Conservation (phyloP, 179 eudicot species). For the Beta lomatogona region DNA sequence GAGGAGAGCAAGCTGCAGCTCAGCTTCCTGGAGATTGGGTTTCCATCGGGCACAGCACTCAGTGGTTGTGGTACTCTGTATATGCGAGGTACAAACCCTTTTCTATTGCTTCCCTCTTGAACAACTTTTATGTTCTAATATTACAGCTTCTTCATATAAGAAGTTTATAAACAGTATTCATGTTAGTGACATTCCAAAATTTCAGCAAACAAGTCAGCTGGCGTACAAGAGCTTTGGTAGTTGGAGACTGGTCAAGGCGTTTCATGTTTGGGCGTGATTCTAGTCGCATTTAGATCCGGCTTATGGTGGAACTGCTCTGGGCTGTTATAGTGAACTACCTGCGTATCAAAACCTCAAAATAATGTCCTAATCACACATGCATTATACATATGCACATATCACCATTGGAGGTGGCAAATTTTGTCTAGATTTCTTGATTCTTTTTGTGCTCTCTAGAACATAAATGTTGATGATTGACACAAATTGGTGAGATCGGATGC, state of each 20-base stretch:
- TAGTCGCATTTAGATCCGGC: slow-evolving; percentile 53
- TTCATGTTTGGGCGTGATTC: slow-evolving; percentile 89
- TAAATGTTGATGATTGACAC: background rate
- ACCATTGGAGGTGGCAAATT: slow-evolving; percentile 31
- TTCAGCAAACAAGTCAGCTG: slow-evolving; percentile 96
- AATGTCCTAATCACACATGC: background rate
- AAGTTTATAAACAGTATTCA: background rate
- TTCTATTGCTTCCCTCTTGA: background rate
- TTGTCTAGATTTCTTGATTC: slow-evolving; percentile 19
- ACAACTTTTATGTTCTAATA: background rate
- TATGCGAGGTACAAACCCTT: slow-evolving; percentile 68
- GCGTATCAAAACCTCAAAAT: background rate
- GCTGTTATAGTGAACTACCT: background rate
- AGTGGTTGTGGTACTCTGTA: slow-evolving; percentile 98
- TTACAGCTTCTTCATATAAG: background rate
- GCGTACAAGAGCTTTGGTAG: slow-evolving; percentile 91
- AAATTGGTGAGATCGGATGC: slow-evolving; percentile 1
- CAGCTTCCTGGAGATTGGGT: slow-evolving; percentile 98
- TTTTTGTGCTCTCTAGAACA: background rate
- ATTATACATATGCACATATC: slow-evolving; percentile 5
- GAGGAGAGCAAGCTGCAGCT: slow-evolving; percentile 98
- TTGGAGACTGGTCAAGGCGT: slow-evolving; percentile 84
- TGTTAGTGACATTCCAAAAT: background rate
- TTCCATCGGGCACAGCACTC: slow-evolving; percentile 84
- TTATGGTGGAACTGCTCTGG: background rate